A percentile compares a stretch with the other conserved stretches of the same genome.
Conservation (phyloP, 2,329 filamentous ascomycete genomes). For the Clonostachys chloroleuca region DNA sequence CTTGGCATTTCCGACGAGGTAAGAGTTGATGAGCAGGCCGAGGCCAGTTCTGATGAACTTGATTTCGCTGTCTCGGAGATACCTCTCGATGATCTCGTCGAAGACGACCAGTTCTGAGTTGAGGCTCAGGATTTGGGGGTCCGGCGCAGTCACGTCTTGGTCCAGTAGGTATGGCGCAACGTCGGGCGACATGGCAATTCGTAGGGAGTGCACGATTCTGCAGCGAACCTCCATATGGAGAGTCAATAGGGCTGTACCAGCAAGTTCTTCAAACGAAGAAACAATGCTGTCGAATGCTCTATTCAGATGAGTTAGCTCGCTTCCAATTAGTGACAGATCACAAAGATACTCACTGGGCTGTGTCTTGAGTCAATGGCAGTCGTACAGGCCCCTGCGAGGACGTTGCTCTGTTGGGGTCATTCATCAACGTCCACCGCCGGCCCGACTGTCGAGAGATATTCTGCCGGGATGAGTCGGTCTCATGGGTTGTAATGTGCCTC, state of each 20-base stretch:
- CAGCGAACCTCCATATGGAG: conserved; percentile 86
- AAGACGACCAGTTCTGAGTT: conserved; percentile 83
- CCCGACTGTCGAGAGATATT: conserved; percentile 52
- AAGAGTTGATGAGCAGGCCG: conserved; percentile 71
- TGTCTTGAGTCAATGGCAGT: conserved; percentile 83
- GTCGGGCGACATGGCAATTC: conserved; percentile 55
- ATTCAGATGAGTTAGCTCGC: neutral
- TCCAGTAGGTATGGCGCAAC: conserved; percentile 61
- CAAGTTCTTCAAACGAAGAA: conserved; percentile 76
- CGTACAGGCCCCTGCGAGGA: conserved; percentile 68
- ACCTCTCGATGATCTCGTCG: conserved; percentile 74
- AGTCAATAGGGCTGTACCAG: conserved; percentile 73
- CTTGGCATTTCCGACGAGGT: conserved; percentile 68
- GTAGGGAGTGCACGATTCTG: conserved; percentile 77
- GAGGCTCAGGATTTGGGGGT: conserved; percentile 75
- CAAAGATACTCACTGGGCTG: conserved; percentile 60
- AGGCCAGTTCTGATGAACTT: conserved; percentile 75
- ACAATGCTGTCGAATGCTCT: conserved; percentile 86
- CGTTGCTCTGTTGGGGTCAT: conserved; percentile 52
- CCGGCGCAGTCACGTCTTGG: conserved; percentile 71
- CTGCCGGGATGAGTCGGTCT: conserved; percentile 59
- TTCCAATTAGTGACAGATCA: neutral
- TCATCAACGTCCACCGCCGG: conserved; percentile 80
- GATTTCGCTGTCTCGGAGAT: conserved; percentile 67
- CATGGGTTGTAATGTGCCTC: conserved; percentile 73